Percentiles rank a stretch among this genome's conserved stretches.
phyloP scores from a whole-genome alignment of 1,284 basidiomycete species.

The Trametes versicolor region DNA sequence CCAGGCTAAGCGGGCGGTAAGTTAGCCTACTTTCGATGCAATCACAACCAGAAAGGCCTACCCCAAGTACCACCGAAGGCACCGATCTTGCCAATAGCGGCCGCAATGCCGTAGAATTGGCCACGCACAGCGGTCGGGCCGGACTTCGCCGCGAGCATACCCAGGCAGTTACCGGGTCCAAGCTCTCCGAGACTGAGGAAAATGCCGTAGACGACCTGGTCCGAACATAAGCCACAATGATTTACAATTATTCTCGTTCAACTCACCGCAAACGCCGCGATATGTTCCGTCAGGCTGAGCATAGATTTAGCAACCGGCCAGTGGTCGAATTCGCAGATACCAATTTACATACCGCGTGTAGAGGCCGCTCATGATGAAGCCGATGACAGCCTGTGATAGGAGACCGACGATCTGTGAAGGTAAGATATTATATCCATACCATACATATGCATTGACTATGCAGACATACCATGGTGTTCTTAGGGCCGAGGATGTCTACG shows the following conservation, averaged over 20 bases:
- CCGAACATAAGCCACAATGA: slow-evolving; percentile 42
- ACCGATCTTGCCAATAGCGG: slow-evolving; percentile 91
- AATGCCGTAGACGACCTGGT: slow-evolving; percentile 81
- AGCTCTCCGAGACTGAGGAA: slow-evolving; percentile 90
- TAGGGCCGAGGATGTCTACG: slow-evolving; percentile 80
- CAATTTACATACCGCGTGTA: slow-evolving; percentile 59
- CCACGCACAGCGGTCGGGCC: slow-evolving; percentile 89
- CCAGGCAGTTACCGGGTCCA: slow-evolving; percentile 82
- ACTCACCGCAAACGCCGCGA: slow-evolving; percentile 82
- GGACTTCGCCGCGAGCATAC: slow-evolving; percentile 83
- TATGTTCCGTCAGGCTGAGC: slow-evolving; percentile 62
- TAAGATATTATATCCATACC: not conserved
- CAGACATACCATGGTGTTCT: slow-evolving; percentile 73
- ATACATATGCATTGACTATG: not conserved
- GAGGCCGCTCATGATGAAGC: slow-evolving; percentile 88
- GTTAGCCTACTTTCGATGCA: too few species aligned
- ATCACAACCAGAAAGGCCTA: slow-evolving; percentile 50
- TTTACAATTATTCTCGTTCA: too few species aligned
- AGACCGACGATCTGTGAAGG: slow-evolving; percentile 70
- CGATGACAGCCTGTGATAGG: slow-evolving; percentile 73
- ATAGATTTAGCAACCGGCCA: not conserved
- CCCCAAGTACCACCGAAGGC: slow-evolving; percentile 88
- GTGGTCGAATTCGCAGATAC: not conserved
- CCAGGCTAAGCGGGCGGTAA: slow-evolving; percentile 56
- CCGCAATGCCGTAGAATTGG: slow-evolving; percentile 87